These are phyloP conservation scores for Lactarius tabidus DNA, from an alignment of 768 basidiomycete species.

Conservation along the genomic window DNA sequence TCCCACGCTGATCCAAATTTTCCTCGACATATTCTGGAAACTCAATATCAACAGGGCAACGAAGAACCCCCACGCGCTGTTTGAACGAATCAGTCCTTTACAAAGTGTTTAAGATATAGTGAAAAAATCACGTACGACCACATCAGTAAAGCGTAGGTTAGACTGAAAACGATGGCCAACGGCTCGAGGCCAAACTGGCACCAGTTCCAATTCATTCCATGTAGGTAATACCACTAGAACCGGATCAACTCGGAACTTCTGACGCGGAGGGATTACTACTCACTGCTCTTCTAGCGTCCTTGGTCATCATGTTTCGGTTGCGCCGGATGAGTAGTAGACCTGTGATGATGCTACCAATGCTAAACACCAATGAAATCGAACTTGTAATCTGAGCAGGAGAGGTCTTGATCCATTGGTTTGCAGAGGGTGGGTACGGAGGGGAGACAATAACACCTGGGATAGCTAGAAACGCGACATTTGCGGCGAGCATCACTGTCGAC, in stretches of 20 bases:
- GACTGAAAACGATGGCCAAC: constrained; percentile 49
- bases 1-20: constrained; percentile 6
- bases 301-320: constrained; percentile 37
- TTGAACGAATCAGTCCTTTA: neutral
- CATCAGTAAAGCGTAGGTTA: constrained; percentile 54
- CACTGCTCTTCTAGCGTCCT: constrained; percentile 28
- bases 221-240: constrained; percentile 29
- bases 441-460: constrained; percentile 32
- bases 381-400: constrained; percentile 48
- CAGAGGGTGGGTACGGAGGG: neutral
- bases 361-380: constrained; percentile 46
- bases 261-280: constrained; percentile 20
- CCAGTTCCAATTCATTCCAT: constrained; percentile 26
- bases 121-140: constrained; percentile 46
- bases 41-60: constrained; percentile 33
- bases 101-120: no score
- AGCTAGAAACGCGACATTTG: constrained; percentile 36
- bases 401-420: constrained; percentile 27
- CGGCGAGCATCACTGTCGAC: constrained; percentile 36
- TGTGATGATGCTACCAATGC: constrained; percentile 46
- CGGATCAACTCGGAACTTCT: neutral
- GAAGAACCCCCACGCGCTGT: constrained; percentile 40
- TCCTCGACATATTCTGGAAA: neutral
- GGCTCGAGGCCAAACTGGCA: constrained; percentile 43
- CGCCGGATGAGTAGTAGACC: constrained; percentile 46